Conservation (phyloP, 768 basidiomycete species). For the Pleurotus platypus region DNA sequence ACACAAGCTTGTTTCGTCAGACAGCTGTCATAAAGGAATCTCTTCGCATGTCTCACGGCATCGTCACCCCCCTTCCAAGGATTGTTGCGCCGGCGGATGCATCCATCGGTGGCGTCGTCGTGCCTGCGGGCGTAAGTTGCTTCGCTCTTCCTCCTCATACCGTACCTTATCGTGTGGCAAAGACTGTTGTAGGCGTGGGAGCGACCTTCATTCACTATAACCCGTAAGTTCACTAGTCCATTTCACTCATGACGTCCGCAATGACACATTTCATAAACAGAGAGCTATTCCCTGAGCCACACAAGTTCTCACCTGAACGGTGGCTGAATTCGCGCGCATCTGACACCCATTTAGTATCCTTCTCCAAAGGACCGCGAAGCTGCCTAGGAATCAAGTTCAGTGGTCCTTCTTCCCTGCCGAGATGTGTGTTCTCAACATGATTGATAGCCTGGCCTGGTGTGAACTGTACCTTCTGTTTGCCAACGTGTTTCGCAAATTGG, state of each 20-base stretch:
- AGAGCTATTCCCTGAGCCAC: constrained; percentile 32
- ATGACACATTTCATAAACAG: constrained; percentile 1
- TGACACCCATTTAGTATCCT: constrained; percentile 35
- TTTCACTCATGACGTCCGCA: background rate
- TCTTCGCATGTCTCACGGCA: constrained; percentile 38
- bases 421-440: background rate
- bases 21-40: constrained; percentile 47
- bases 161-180: background rate
- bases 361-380: constrained; percentile 41
- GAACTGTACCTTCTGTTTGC: constrained; percentile 39
- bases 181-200: constrained; percentile 41
- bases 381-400: constrained; percentile 43
- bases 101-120: constrained; percentile 26
- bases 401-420: background rate
- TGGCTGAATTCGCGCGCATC: constrained; percentile 34
- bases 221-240: constrained; percentile 1
- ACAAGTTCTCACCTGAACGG: constrained; percentile 35
- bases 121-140: constrained; percentile 35
- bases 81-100: constrained; percentile 32
- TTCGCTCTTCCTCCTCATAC: background rate
- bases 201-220: constrained; percentile 35
- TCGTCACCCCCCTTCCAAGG: constrained; percentile 38
- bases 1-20: constrained; percentile 18
- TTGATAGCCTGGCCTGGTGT: constrained; percentile 37
- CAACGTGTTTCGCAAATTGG: constrained; percentile 34